A percentile compares a stretch with the other conserved stretches of the same genome.
phyloP scores from a whole-genome alignment of 768 basidiomycete genomes.

The Leccinum boreale region DNA sequence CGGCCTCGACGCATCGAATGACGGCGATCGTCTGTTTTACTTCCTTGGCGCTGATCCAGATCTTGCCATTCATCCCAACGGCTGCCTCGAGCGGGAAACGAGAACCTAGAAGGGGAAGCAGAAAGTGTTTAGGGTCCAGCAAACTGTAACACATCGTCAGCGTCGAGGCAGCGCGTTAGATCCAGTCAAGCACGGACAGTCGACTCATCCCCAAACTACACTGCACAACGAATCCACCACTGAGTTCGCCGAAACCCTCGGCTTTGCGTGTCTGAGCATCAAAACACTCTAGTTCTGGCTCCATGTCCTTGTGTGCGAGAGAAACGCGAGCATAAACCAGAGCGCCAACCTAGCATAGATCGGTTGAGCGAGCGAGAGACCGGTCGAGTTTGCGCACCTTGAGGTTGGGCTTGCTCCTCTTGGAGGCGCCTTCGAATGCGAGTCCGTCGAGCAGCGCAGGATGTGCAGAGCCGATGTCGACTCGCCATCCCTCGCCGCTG shows the following conservation, averaged over 20 bases:
- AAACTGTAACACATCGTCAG: constrained; percentile 45
- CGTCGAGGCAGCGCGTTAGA: background rate
- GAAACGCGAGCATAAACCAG: constrained; percentile 91
- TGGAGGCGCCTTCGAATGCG: constrained; percentile 95
- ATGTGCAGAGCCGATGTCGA: constrained; percentile 91
- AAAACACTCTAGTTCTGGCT: constrained; percentile 96
- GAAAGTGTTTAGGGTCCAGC: constrained; percentile 76
- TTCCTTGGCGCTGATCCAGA: constrained; percentile 84
- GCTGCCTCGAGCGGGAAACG: constrained; percentile 86
- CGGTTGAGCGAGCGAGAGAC: constrained; percentile 3
- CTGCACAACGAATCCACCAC: constrained; percentile 78
- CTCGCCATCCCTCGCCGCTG: constrained; percentile 86
- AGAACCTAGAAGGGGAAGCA: constrained; percentile 76
- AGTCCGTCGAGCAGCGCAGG: constrained; percentile 81
- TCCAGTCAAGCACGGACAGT: constrained; percentile 49
- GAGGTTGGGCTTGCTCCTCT: constrained; percentile 89
- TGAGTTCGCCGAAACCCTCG: constrained; percentile 91
- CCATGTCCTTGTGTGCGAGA: constrained; percentile 95
- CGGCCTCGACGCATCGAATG: constrained; percentile 75
- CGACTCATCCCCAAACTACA: constrained; percentile 86
- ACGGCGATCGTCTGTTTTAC: constrained; percentile 70
- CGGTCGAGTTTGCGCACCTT: constrained; percentile 50
- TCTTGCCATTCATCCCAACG: constrained; percentile 86
- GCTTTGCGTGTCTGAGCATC: constrained; percentile 90
- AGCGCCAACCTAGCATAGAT: constrained; percentile 67